These are phyloP conservation scores for Sporopachydermia lactativora DNA, from an alignment of 805 yeast genomes.

Conservation along the genomic window DNA sequence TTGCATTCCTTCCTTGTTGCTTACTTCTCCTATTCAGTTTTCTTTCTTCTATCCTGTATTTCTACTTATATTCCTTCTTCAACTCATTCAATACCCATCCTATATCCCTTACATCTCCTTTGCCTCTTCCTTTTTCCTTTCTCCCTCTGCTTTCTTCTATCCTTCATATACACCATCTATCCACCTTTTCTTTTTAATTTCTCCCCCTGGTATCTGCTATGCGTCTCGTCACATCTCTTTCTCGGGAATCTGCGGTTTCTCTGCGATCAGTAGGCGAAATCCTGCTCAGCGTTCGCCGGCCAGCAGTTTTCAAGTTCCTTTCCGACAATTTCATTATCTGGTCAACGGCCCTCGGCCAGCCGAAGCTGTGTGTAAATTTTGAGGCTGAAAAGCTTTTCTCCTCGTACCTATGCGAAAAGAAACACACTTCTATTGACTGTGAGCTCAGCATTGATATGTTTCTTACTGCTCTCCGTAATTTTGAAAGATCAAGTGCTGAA, in stretches of 20 bases:
- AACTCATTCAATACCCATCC: too few relatives aligned
- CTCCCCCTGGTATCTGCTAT: too few relatives aligned
- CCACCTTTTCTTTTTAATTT: too few relatives aligned
- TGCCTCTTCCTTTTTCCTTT: too few relatives aligned
- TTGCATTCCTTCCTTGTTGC: too few relatives aligned
- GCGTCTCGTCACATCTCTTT: neutral
- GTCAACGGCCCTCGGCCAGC: constrained; percentile 1
- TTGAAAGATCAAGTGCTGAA: neutral
- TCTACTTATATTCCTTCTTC: too few relatives aligned
- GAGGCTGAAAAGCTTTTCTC: neutral
- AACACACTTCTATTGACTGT: neutral
- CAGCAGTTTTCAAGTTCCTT: constrained; percentile 45
- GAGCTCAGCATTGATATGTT: neutral
- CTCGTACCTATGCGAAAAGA: neutral
- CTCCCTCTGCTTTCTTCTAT: too few relatives aligned
- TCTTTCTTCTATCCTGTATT: too few relatives aligned
- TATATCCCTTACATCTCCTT: too few relatives aligned
- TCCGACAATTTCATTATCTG: constrained; percentile 29
- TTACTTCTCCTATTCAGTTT: too few relatives aligned
- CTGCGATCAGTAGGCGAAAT: neutral
- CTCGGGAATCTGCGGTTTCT: constrained; percentile 5
- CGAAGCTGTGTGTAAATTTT: neutral
- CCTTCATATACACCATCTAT: too few relatives aligned
- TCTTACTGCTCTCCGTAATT: neutral
- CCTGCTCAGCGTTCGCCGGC: constrained; percentile 6